Base-by-base conservation (phyloP, 2,329 filamentous ascomycete species). In the Aspergillus ochraceus region DNA sequence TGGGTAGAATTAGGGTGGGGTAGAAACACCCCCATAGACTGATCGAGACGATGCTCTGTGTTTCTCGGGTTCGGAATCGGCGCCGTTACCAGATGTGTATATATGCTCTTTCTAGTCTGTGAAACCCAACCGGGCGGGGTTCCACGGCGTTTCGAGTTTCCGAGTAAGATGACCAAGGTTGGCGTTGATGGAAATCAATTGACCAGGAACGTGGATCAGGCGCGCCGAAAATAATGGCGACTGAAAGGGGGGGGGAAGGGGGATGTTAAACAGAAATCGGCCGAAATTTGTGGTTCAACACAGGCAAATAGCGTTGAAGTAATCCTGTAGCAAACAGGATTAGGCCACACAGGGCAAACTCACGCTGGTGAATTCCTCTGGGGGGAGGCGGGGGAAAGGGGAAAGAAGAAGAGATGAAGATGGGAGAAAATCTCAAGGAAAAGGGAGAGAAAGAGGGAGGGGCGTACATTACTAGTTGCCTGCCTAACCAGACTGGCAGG, bases 381-480 rank as follows among this genome's bases (percentile, higher is more conserved):
- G 5, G 24, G 24, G 24, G 3, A 0, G 26, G 26, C n/a, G 8
- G 8, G 8, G 8, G 8, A 2, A 29, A 42, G 36, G 17, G 10
- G 42, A 22, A 20, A 32, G 24, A 22, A 10, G 30, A 47, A n/a
- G 17, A 46, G 39, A 47, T n/a, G 17, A 26, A 3, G 19, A 22
- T 9, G 12, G 12, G 22, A 17, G 45, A 11, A 22, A 24, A 12
- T 11, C 9, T 20, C 17, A 42, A 57, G 53, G 53, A 59, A 29
- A 59, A 47, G 56, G 26, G 26, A 46, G 50, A 29, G 46, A 54
- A 29, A 56, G 54, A 29, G 46, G 32, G 46, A 56, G 24, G n/a
- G 51, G 51, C 59, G 45, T 36, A 49, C 52, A 54, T 19, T 42
- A 68, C 50, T 51, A 52, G 45, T 54, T 45, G 49, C 64, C 52